Conservation (phyloP, 2,329 filamentous ascomycete species). For the Xylariales sp. region DNA sequence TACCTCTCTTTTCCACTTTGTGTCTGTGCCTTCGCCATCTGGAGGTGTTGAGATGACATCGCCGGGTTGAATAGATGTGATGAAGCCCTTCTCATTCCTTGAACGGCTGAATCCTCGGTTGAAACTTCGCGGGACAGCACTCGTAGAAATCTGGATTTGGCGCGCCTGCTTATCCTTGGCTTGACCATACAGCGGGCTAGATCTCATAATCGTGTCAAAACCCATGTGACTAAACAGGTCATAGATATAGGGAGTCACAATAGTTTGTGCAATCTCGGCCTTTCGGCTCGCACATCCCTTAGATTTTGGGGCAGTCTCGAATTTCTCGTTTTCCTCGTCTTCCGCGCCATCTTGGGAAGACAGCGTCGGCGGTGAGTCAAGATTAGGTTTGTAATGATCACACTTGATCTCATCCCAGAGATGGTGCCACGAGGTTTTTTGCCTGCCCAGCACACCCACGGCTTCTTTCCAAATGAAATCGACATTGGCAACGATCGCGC, state of each 20-base stretch:
- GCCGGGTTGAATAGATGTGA: slow-evolving; percentile 34
- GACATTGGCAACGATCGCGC: slow-evolving; percentile 53
- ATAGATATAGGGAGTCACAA: slow-evolving; percentile 67
- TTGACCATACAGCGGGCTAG: slow-evolving; percentile 16
- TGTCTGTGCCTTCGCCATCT: slow-evolving; percentile 40
- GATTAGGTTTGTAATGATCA: slow-evolving; percentile 26
- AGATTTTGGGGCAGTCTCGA: not conserved
- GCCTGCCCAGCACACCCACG: slow-evolving; percentile 38
- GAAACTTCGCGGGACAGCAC: not conserved
- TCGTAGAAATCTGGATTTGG: not conserved
- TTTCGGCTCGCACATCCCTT: no score
- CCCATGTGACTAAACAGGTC: slow-evolving; percentile 60
- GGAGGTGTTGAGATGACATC: slow-evolving; percentile 45
- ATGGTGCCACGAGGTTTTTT: slow-evolving; percentile 27
- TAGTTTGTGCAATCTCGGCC: slow-evolving; percentile 41
- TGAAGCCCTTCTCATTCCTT: slow-evolving; percentile 16
- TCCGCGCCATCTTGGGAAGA: slow-evolving; percentile 14
- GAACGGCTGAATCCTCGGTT: slow-evolving; percentile 1
- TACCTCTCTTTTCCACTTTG: slow-evolving; percentile 51
- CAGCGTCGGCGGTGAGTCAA: slow-evolving; percentile 1
- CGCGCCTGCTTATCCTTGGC: not conserved
- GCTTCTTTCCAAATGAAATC: slow-evolving; percentile 64
- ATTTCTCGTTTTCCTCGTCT: not conserved
- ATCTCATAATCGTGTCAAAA: slow-evolving; percentile 49
- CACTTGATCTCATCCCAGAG: slow-evolving; percentile 51